Evolutionary conservation across 2,329 filamentous ascomycete genomes (phyloP).

Genomic region (Emmonsiellopsis sp.): DNA sequence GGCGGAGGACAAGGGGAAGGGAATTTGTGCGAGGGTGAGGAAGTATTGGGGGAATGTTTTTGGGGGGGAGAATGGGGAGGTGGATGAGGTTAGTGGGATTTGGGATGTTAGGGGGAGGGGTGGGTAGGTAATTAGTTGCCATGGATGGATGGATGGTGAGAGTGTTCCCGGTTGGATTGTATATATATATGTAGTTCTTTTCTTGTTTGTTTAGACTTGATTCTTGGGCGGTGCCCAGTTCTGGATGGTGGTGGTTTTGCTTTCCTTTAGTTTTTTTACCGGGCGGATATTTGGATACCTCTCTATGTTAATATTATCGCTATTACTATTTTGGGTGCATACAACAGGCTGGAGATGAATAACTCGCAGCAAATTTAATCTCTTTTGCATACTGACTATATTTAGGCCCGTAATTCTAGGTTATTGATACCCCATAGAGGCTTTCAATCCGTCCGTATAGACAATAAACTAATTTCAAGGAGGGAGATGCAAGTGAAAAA

Average conservation of each 20-base stretch:
- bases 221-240: not conserved
- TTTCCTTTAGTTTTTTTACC: not conserved
- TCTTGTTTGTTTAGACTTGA: too few species aligned
- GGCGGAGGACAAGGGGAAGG: slow-evolving; percentile 19
- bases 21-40: slow-evolving; percentile 25
- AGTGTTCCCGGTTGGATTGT: not conserved
- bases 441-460: too few species aligned
- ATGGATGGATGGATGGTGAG: not conserved
- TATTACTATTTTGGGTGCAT: not conserved
- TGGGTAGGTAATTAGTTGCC: not conserved
- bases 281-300: too few species aligned
- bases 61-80: slow-evolving; percentile 15
- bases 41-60: slow-evolving; percentile 29
- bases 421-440: too few species aligned
- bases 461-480: too few species aligned
- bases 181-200: too few species aligned
- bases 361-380: too few species aligned
- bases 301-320: too few species aligned
- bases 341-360: not conserved
- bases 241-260: not conserved
- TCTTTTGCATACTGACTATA: too few species aligned
- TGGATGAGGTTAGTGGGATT: slow-evolving; percentile 25
- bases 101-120: not conserved
- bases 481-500: too few species aligned
- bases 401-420: too few species aligned